Percentiles rank a stretch among this genome's conserved stretches.
These are phyloP conservation scores for Hypoxylon subgilvum DNA, from an alignment of 495 filamentous ascomycete species.

Conservation along the genomic window DNA sequence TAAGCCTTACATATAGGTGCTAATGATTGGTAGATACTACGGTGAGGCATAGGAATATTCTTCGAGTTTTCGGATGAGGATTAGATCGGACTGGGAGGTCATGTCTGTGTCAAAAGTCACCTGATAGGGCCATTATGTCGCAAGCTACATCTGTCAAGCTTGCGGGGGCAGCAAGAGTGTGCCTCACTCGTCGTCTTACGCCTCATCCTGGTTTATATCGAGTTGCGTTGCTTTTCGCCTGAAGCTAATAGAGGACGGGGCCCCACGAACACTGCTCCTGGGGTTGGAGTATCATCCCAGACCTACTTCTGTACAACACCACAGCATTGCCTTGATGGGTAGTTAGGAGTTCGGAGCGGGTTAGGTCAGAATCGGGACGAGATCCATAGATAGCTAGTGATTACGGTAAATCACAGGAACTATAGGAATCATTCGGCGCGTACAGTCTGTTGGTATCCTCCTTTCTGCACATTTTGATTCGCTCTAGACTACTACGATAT, in stretches of 20 bases:
- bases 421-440: too few species aligned
- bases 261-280: conserved; percentile 26
- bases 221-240: conserved; percentile 13
- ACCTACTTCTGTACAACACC: conserved; percentile 23
- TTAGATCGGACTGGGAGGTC: too few species aligned
- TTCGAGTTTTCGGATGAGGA: not conserved
- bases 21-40: conserved; percentile 38
- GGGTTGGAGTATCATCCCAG: not conserved
- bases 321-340: conserved; percentile 26
- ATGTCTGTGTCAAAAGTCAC: too few species aligned
- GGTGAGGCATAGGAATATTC: conserved; percentile 40
- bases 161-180: not conserved
- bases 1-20: conserved; percentile 5
- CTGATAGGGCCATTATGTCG: not conserved
- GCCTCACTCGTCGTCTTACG: not conserved
- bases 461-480: too few species aligned
- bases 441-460: not conserved
- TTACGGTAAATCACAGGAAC: not conserved
- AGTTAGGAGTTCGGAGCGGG: conserved; percentile 34
- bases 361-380: conserved; percentile 26
- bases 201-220: conserved; percentile 5
- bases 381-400: conserved; percentile 16
- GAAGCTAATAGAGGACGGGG: conserved; percentile 27
- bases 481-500: too few species aligned
- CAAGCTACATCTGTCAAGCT: not conserved